Base-by-base conservation (phyloP, 2,329 filamentous ascomycete genomes). In the Cytospora mali region DNA sequence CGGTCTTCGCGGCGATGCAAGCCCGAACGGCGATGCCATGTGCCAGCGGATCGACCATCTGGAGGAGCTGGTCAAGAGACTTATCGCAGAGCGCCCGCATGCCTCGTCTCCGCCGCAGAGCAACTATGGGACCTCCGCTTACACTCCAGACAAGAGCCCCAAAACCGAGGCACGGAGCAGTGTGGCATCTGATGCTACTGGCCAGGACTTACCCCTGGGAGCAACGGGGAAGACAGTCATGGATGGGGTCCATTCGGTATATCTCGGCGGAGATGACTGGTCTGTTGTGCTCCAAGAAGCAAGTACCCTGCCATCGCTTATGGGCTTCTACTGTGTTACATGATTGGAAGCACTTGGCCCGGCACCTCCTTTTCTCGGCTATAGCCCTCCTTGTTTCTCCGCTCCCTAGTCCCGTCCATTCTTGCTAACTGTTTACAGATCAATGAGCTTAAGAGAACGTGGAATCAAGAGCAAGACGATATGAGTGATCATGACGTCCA, bases 201-300 rank as follows among this genome's bases (percentile, higher is more conserved):
- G n/a, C n/a, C n/a, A n/a, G n/a, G n/a, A n/a, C n/a, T n/a, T n/a
- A n/a, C n/a, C 18, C 10, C 18, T 33, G 29, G 52, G 29, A 9
- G n/a, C 52, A 13, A 54, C 59, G 13, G 67, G 66, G 6, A 66
- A 64, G 55, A 68, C 67, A 7, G 61, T 70, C 6, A 66, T 71
- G 48, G 62, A 70, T 29, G 69, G 66, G 2, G 49, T 61, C 28
- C 68, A 68, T 42, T 71, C 69, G 0, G 65, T 71, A 11, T 68
- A 70, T 52, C 60, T 66, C 33, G 65, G 62, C 42, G 66, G 60
- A 1, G 61, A 69, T 58, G 68, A 72, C 42, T 71, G 69, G 70
- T 65, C 65, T 31, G 61, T 62, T 51, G 68, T 72, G 33, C 66
- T 71, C 14, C 65, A 69, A 62, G 69, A 72, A 62, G 69, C 69